phyloP scores from a whole-genome alignment of 306 rosid genomes.

The Begonia peltatifolia region DNA sequence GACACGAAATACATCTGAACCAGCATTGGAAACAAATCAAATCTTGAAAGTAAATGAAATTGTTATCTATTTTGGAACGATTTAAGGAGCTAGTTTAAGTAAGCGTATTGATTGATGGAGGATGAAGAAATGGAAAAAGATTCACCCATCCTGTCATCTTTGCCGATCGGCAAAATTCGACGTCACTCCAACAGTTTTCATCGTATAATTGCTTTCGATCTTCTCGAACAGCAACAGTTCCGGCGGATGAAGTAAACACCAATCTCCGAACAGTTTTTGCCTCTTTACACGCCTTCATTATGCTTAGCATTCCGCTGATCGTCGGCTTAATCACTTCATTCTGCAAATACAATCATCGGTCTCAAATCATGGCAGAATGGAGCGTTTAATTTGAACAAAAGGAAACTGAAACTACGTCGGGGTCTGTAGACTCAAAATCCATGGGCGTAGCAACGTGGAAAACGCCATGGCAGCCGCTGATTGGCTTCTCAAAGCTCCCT shows the following conservation, averaged over 20 bases:
- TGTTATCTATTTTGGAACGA: too few species aligned
- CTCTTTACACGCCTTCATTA: conserved; percentile 45
- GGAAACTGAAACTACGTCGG: conserved; percentile 28
- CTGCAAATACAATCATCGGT: conserved; percentile 12
- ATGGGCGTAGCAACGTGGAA: conserved; percentile 86
- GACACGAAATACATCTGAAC: conserved; percentile 62
- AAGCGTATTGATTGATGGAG: too few species aligned
- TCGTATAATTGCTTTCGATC: conserved; percentile 15
- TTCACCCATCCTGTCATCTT: conserved; percentile 75
- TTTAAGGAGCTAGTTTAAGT: too few species aligned
- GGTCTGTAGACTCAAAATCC: conserved; percentile 72
- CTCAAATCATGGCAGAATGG: neutral
- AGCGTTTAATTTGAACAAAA: too few species aligned
- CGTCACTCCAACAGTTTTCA: conserved; percentile 56
- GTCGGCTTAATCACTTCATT: conserved; percentile 72
- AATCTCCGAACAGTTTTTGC: conserved; percentile 43
- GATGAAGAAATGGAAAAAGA: too few species aligned
- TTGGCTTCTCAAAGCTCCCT: conserved; percentile 72
- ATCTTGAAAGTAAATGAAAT: too few species aligned
- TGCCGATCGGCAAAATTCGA: conserved; percentile 30
- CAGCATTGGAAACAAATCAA: too few species aligned
- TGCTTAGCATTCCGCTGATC: conserved; percentile 40
- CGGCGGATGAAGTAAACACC: conserved; percentile 66
- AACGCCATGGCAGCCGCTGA: conserved; percentile 62
- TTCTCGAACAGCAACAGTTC: conserved; percentile 32